Base-by-base conservation (phyloP, 352 stramenopile species). In the Pythium phragmiticola region DNA sequence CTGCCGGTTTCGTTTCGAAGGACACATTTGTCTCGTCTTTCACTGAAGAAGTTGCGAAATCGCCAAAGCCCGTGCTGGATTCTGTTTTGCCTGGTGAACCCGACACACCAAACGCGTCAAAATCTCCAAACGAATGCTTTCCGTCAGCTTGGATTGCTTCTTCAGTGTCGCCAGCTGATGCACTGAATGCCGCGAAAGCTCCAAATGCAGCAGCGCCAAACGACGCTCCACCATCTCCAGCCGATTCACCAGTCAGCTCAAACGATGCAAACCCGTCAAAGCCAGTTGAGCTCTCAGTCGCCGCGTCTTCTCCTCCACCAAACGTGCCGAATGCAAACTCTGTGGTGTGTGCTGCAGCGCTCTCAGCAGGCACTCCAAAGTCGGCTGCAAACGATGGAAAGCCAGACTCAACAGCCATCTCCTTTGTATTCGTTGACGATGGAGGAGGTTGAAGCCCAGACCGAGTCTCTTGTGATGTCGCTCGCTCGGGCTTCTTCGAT, bases 311-410 rank as follows among this genome's bases (percentile, higher is more conserved):
- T 14, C 16, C 21, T 4, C 55, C 34, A 14, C 23, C 63, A 42
- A 74, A 74, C 0, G 58, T 46, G 21, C 23, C 58, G 53, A 70
- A 74, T 0, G 54, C 60, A 46, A 73, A 73, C 1, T 19, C 58
- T 19, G 36, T 4, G 4, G 17, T 16, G 14, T 37, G n/a, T 9
- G n/a, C 17, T 12, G 23, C 9, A 4, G 36, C 7, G 1, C 3
- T 21, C 16, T 45, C 49, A 5, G 16, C 17, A 16, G 57, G 4
- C 3, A 39, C 2, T 8, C 48, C 58, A 33, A 65, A 65, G 30
- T 65, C 41, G 4, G 58, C 37, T 6, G 9, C 30, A 39, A 65
- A 65, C 23, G 49, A 33, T 14, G 19, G 21, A 42, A 57, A 63
- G 3, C 57, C 46, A 39, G 30, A 28, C 2, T 56, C 36, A 19